Conservation (phyloP, 345 rosid species). For the Raphanus raphanistrum region DNA sequence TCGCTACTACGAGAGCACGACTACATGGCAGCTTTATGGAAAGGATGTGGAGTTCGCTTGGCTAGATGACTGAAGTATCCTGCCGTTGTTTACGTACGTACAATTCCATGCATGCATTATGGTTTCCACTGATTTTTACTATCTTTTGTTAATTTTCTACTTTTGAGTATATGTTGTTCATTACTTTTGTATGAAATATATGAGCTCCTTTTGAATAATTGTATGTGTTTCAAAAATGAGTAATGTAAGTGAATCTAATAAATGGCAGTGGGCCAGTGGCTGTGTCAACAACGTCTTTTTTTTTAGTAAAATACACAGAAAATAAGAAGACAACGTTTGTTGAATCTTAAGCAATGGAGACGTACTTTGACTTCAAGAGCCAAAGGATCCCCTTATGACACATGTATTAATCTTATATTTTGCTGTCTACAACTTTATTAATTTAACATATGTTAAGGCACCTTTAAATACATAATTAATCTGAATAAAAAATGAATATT, state of each 20-base stretch:
- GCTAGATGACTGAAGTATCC: constrained; percentile 3
- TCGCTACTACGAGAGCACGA: constrained; percentile 38
- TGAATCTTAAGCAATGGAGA: not conserved
- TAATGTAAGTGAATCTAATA: constrained; percentile 6
- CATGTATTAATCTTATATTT: not conserved
- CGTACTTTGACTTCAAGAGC: constrained; percentile 23
- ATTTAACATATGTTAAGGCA: no score
- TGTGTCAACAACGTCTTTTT: not conserved
- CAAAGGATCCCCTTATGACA: constrained; percentile 9
- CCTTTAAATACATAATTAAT: no score
- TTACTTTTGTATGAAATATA: not conserved
- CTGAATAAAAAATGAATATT: no score
- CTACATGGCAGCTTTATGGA: constrained; percentile 64
- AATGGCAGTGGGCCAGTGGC: not conserved
- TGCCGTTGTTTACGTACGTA: not conserved
- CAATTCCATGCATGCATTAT: not conserved
- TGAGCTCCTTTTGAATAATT: not conserved
- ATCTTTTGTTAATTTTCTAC: not conserved
- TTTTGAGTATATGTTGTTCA: not conserved
- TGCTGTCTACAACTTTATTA: no score
- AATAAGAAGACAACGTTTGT: constrained; percentile 3
- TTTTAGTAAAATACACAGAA: not conserved
- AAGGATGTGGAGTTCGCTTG: constrained; percentile 52
- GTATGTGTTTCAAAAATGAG: not conserved
- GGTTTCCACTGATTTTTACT: not conserved